These are phyloP conservation scores for Dactylellina drechsleri DNA, from an alignment of 2,329 filamentous ascomycete species.

Conservation along the genomic window DNA sequence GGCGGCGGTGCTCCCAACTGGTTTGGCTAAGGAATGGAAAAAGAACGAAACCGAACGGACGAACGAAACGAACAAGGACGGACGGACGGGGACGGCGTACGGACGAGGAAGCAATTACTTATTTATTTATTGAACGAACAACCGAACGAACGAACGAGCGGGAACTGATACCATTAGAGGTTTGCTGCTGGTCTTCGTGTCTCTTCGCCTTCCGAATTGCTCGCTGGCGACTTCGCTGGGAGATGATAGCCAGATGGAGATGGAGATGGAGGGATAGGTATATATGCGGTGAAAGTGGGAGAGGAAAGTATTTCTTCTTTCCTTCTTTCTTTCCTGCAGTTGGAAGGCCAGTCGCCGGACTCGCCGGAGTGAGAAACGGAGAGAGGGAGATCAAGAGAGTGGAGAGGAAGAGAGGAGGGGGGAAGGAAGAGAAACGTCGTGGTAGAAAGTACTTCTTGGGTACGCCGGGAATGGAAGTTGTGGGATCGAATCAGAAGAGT, in stretches of 20 bases:
- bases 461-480: slow-evolving; percentile 55
- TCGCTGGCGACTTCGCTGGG: slow-evolving; percentile 18
- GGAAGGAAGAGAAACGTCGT: slow-evolving; percentile 9
- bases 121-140: too few species aligned
- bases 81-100: too few species aligned
- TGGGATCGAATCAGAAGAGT: slow-evolving; percentile 52
- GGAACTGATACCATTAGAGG: too few species aligned
- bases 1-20: slow-evolving; percentile 40
- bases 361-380: not conserved
- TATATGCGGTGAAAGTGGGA: not conserved
- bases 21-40: slow-evolving; percentile 15
- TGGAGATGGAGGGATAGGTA: slow-evolving; percentile 15
- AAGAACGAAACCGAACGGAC: slow-evolving; percentile 15
- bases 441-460: slow-evolving; percentile 22
- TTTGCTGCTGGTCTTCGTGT: not conserved
- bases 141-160: too few species aligned
- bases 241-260: not conserved
- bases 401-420: not conserved
- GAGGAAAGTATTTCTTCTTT: not conserved
- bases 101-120: too few species aligned
- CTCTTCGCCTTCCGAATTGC: slow-evolving; percentile 37
- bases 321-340: slow-evolving; percentile 31
- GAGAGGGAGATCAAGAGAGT: slow-evolving; percentile 7
- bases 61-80: slow-evolving; percentile 4
- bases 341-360: slow-evolving; percentile 42